Evolutionary conservation across 768 basidiomycete genomes (phyloP).

Genomic region (Pleurotus ostreatus): DNA sequence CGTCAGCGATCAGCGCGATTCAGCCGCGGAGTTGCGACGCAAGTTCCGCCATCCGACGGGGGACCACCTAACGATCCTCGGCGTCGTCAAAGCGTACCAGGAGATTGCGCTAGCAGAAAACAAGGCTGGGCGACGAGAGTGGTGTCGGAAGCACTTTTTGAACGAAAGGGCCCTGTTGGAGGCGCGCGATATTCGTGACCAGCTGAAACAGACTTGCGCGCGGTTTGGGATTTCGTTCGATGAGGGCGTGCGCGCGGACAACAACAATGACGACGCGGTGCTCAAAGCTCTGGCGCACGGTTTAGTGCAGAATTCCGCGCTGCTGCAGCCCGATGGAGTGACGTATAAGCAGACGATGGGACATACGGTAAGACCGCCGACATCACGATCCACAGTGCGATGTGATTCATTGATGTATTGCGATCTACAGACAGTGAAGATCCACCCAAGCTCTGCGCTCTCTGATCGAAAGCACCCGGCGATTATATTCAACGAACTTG

Average conservation of each 20-base stretch:
- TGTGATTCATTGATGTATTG: not conserved
- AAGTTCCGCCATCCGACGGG: constrained; percentile 84
- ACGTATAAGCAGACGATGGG: constrained; percentile 83
- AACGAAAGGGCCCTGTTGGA: constrained; percentile 79
- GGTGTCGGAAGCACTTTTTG: constrained; percentile 83
- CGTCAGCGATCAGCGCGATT: constrained; percentile 68
- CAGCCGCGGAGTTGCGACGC: constrained; percentile 60
- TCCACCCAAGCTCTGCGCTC: constrained; percentile 86
- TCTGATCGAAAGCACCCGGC: constrained; percentile 79
- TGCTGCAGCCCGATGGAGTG: constrained; percentile 74
- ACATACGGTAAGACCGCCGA: constrained; percentile 43
- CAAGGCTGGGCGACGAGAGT: constrained; percentile 52
- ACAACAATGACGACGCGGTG: constrained; percentile 66
- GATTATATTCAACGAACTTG: constrained; percentile 92
- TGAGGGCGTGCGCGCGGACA: constrained; percentile 55
- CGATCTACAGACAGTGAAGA: constrained; percentile 60
- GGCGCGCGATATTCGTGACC: constrained; percentile 75
- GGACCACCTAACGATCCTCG: constrained; percentile 89
- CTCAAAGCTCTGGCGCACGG: constrained; percentile 73
- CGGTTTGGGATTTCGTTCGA: constrained; percentile 58
- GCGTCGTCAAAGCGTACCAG: constrained; percentile 78
- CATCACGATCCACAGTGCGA: not conserved
- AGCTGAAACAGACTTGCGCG: constrained; percentile 66
- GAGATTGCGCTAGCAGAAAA: constrained; percentile 52
- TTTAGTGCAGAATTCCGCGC: constrained; percentile 77